Evolutionary conservation across 2,329 filamentous ascomycete species (phyloP).

Genomic region (Talaromyces sp.): DNA sequence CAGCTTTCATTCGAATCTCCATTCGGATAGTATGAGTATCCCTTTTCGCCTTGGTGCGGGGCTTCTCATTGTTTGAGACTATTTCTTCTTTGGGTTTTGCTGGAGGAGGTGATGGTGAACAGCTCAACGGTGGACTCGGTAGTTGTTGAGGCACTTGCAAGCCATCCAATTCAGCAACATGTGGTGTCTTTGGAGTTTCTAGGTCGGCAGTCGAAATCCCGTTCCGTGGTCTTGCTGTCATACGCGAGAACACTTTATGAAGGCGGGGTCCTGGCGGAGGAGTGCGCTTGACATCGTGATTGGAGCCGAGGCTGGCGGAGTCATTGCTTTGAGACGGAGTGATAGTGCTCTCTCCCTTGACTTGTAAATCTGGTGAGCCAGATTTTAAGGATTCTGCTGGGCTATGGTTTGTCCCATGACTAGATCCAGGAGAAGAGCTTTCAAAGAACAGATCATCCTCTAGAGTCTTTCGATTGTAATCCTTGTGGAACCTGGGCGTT

Average conservation of each 20-base stretch:
- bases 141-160: slow-evolving; percentile 28
- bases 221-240: slow-evolving; percentile 14
- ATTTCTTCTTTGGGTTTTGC: slow-evolving; percentile 17
- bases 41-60: neutral
- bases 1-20: slow-evolving; percentile 18
- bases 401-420: neutral
- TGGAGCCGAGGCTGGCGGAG: neutral
- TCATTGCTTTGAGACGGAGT: neutral
- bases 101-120: slow-evolving; percentile 11
- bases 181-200: slow-evolving; percentile 24
- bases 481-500: neutral
- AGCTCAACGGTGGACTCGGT: slow-evolving; percentile 14
- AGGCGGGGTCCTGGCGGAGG: neutral
- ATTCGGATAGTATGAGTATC: slow-evolving; percentile 16
- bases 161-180: slow-evolving; percentile 37
- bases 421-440: neutral
- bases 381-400: neutral
- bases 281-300: slow-evolving; percentile 10
- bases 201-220: slow-evolving; percentile 4
- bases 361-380: slow-evolving; percentile 2
- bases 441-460: slow-evolving; percentile 14
- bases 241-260: slow-evolving; percentile 12
- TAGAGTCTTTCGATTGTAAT: neutral
- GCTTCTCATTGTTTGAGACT: neutral
- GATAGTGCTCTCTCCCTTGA: neutral